Conservation (phyloP, 352 stramenopile genomes). For the Elongisporangium anandrum region DNA sequence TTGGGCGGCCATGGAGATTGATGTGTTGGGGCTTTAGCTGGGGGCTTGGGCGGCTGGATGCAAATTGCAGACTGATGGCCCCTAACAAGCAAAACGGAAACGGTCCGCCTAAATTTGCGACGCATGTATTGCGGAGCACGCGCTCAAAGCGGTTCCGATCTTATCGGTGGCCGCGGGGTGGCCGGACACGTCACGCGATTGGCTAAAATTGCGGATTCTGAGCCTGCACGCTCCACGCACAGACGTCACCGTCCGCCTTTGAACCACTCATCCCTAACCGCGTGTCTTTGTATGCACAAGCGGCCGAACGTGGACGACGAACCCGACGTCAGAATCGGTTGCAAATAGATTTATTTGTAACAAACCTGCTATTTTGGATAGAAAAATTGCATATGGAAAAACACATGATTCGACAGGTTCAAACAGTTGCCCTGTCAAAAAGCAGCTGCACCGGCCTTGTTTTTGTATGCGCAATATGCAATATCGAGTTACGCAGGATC, state of each 20-base stretch:
- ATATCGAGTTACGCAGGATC: not conserved
- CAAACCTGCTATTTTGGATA: not conserved
- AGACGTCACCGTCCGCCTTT: constrained; percentile 44
- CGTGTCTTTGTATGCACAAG: not conserved
- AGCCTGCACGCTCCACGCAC: constrained; percentile 31
- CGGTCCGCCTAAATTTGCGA: not conserved
- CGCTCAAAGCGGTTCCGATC: not conserved
- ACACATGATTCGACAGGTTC: not conserved
- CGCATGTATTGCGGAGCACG: not conserved
- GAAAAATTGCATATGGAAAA: not conserved
- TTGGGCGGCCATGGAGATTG: constrained; percentile 45
- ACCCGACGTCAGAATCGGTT: not conserved
- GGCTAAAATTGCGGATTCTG: constrained; percentile 15
- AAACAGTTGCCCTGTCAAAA: not conserved
- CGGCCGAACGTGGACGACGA: not conserved
- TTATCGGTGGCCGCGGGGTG: not conserved
- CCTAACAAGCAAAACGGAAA: not conserved
- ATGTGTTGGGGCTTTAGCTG: not conserved
- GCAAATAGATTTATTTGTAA: not conserved
- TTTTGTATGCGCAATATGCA: not conserved
- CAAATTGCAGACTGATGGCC: constrained; percentile 43
- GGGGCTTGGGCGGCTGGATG: constrained; percentile 19
- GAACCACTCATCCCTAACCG: constrained; percentile 3
- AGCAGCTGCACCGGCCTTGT: not conserved
- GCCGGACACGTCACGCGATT: constrained; percentile 7